Base-by-base conservation (phyloP, 1,284 basidiomycete species). In the Ustilago hordei region DNA sequence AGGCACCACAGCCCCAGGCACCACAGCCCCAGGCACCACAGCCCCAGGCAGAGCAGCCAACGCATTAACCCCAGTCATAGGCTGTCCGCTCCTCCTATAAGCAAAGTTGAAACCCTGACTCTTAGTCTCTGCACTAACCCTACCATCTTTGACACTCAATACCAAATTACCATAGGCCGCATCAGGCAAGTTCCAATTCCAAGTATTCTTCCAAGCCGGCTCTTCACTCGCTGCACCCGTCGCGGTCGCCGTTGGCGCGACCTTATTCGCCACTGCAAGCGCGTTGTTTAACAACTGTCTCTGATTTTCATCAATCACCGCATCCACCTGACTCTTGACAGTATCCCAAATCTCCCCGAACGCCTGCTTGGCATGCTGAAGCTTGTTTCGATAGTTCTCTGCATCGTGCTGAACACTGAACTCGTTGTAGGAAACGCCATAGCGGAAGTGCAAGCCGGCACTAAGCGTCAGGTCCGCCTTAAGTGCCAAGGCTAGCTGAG, bases 181-280 rank as follows among this genome's bases (percentile, higher is more conserved):
- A 84, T 99, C 96, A 68, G 95, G 88, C 60, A 97, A 87, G 83
- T 96, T 95, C 95, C 95, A 98, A 87, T 98, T 95, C 96, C 96
- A 99, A 82, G 93, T 95, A 86, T 83, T 84, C 82, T 83, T 84
- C 77, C 75, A 80, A 11, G 78, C 78, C 12, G 78, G 76, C 95
- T 98, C 88, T 95, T 98, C 96, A 47, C 90, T 90, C 15, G 89
- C 88, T 4, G 90, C 89, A 17, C 82, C 83, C 0, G 87, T 86
- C 4, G 87, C 83, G 47, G 91, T 90, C 1, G 90, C 73, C 5
- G 71, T 86, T 4, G 91, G 88, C 7, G 94, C 93, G 15, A 95
- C 88, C 50, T 93, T 90, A 81, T 94, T 93, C 55, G 94, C 89
- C 36, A 97, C 94, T 12, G 91, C 91, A 39, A 98, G 88, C 1